Conservation (phyloP, 164 flowering plant genomes). For the Nelumbo lutea region DNA sequence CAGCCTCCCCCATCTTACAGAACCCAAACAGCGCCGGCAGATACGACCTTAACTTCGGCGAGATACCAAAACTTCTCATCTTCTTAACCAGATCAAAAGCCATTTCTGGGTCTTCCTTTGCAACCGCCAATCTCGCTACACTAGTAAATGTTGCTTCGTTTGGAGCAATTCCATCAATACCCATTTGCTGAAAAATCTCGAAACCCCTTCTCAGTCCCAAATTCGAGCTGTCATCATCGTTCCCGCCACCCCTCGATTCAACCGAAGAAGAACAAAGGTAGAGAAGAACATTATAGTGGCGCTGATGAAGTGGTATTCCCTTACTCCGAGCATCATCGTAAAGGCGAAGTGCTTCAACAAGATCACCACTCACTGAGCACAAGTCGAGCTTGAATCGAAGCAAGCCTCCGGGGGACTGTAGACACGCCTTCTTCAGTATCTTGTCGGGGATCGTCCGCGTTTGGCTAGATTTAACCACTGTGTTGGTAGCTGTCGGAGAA, state of each 20-base stretch:
- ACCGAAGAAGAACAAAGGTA: slow-evolving; percentile 60
- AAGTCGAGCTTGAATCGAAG: slow-evolving; percentile 48
- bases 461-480: neutral
- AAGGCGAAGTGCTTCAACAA: slow-evolving; percentile 45
- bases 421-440: slow-evolving; percentile 37
- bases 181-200: slow-evolving; percentile 59
- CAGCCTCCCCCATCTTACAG: slow-evolving; percentile 49
- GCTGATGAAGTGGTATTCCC: slow-evolving; percentile 32
- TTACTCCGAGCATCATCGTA: slow-evolving; percentile 59
- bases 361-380: slow-evolving; percentile 61
- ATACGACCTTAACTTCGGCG: slow-evolving; percentile 75
- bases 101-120: slow-evolving; percentile 69
- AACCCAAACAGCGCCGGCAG: slow-evolving; percentile 75
- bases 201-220: slow-evolving; percentile 50
- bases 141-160: slow-evolving; percentile 89
- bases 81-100: slow-evolving; percentile 81
- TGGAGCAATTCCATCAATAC: slow-evolving; percentile 36
- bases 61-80: slow-evolving; percentile 51
- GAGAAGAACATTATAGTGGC: slow-evolving; percentile 71
- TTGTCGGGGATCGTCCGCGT: slow-evolving; percentile 8
- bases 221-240: slow-evolving; percentile 2
- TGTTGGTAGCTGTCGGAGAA: neutral
- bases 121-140: slow-evolving; percentile 61
- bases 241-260: slow-evolving; percentile 5
- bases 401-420: slow-evolving; percentile 53